Base-by-base conservation (phyloP, 768 basidiomycete species). In the Trametes elegans region DNA sequence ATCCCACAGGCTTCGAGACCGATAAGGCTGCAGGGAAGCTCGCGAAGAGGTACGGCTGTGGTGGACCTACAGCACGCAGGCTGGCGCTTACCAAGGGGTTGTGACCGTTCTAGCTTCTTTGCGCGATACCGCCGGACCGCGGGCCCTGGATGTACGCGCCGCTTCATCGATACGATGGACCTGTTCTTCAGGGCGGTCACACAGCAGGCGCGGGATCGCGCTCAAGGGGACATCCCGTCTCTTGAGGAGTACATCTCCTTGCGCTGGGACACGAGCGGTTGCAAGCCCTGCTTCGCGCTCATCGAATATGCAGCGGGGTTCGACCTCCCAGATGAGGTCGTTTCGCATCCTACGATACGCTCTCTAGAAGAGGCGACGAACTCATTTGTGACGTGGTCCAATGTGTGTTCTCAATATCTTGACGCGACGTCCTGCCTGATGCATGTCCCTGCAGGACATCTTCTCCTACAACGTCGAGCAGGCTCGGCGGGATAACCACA, bases 391-490 rank as follows among this genome's bases (percentile, higher is more conserved):
- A 74, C 74, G 14, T 79, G 77, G 73, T 77, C 72, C 11, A 69
- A 65, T 54, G 67, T 67, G 27, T 27, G 62, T 60, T 46, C n/a
- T n/a, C n/a, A n/a, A n/a, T n/a, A n/a, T n/a, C n/a, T n/a, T 29
- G 35, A 35, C 49, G 34, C 7, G n/a, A n/a, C 49, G 58, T 26
- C 14, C 24, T 27, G 26, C 26, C 41, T 43, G 18, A 43, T 43
- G 26, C 26, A 7, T 16, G 14, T 43, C 18, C 13, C 5, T 5
- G 19, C 19, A 87, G 87, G 87, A 88, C 58, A 82, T 88, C 36
- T 86, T 85, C 66, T 89, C 86, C 0, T 89, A 85, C 68, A 86
- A 88, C 57, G 80, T 82, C 48, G 88, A 89, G 66, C 87, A 88
- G 67, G 80, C 85, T 3, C 78, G 81, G 11, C 78, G 76, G 10